These are phyloP conservation scores for Rhodotorula taiwanensis DNA, from an alignment of 768 basidiomycete genomes.

Conservation along the genomic window DNA sequence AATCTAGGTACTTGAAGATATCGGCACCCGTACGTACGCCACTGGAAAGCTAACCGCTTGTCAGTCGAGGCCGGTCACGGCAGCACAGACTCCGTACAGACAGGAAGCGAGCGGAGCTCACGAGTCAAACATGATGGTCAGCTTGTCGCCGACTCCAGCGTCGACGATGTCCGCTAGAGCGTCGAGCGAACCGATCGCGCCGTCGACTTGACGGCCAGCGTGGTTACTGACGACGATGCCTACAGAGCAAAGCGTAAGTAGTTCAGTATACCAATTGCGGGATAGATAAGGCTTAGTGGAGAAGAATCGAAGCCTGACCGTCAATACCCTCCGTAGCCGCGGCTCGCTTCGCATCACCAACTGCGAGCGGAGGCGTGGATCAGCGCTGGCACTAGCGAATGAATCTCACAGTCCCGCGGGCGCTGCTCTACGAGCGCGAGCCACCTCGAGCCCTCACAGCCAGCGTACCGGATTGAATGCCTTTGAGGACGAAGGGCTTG, in stretches of 20 bases:
- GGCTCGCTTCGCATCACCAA: constrained; percentile 63
- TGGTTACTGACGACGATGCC: constrained; percentile 60
- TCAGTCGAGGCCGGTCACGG: too few relatives aligned
- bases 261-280: neutral
- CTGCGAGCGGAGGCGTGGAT: neutral
- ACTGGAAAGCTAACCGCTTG: too few relatives aligned
- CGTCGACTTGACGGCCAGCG: constrained; percentile 58
- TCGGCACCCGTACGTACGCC: constrained; percentile 72
- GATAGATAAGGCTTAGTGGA: neutral
- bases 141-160: constrained; percentile 57
- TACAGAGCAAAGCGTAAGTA: neutral
- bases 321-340: constrained; percentile 57
- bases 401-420: too few relatives aligned
- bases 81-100: neutral
- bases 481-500: constrained; percentile 55
- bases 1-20: constrained; percentile 50
- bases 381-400: too few relatives aligned
- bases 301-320: constrained; percentile 53
- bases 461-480: constrained; percentile 38
- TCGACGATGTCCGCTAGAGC: constrained; percentile 59
- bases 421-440: constrained; percentile 43
- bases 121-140: constrained; percentile 65
- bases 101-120: neutral
- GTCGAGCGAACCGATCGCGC: constrained; percentile 64
- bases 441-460: neutral